Conservation (phyloP, 345 rosid genomes). For the Eucalyptus regnans region DNA sequence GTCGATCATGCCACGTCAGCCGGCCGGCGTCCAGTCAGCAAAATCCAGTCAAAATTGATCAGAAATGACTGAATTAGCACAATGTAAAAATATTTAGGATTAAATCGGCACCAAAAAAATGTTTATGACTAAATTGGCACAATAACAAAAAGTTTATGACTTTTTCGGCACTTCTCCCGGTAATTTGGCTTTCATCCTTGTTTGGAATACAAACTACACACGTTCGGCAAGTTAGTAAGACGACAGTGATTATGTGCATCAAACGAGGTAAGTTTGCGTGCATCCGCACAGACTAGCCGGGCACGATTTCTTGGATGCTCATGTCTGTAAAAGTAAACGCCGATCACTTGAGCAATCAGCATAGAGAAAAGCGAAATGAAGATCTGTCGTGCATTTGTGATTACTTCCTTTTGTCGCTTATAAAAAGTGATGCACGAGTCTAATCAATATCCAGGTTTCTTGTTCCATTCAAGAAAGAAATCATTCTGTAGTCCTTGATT, state of each 20-base stretch:
- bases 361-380: neutral
- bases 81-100: too few species aligned
- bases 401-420: neutral
- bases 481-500: neutral
- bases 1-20: too few species aligned
- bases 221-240: neutral
- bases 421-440: neutral
- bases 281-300: neutral
- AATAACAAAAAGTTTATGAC: too few species aligned
- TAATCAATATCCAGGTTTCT: neutral
- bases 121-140: too few species aligned
- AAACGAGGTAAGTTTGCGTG: neutral
- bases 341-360: neutral
- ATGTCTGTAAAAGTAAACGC: neutral
- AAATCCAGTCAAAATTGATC: too few species aligned
- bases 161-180: too few species aligned
- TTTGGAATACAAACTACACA: neutral
- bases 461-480: neutral
- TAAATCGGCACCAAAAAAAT: too few species aligned
- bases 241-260: neutral
- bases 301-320: neutral
- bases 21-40: too few species aligned
- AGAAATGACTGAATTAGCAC: too few species aligned
- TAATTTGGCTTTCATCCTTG: neutral
- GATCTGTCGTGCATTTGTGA: neutral